Evolutionary conservation across 1,284 basidiomycete genomes (phyloP), one percentile per base, ranked within the genome.

Genomic region (Sporisorium iseilematis-ciliati): DNA sequence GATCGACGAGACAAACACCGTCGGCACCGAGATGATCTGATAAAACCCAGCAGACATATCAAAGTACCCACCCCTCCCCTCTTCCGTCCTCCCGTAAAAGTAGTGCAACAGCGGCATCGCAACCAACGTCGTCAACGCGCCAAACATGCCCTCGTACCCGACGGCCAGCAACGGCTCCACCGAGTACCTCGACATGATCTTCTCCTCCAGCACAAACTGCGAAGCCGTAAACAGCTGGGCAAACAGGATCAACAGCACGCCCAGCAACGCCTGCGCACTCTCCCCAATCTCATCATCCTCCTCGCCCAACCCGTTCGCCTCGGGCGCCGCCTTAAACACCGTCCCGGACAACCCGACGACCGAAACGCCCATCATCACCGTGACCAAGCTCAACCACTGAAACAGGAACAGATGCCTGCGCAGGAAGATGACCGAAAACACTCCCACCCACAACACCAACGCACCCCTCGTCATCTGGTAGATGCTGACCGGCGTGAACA

Each of bases 391-490:
- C 18, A 93, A 79, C 96, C 97, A 99, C 75, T 90, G 88, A 70
- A 82, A 82, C 7, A 84, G 69, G 42, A 64, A 66, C 35, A 85
- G 51, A 41, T 83, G 81, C 20, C 81, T 58, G 60, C 90, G 90
- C 63, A 99, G 90, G 88, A 99, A 99, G 73, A 95, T 86, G 81
- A 99, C 95, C 58, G 92, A 93, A 76, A 98, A 90, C 60, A 94
- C 86, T 41, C 95, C 97, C 72, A 99, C 97, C 88, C 97, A 99
- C 57, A 99, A 90, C 57, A 99, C 96, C 62, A 99, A 90, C 14
- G 95, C 93, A 45, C 97, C 97, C 73, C 97, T 91, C 43, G 93
- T 94, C 96, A 98, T 98, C 62, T 87, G 96, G 88, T 93, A 98
- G 81, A 99, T 94, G 56, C 94, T 97, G 46, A 98, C 96, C 25